Evolutionary conservation across 176 grass and related monocot species (phyloP), one percentile per base, ranked within the genome.

Genomic region (Raddia guianensis): DNA sequence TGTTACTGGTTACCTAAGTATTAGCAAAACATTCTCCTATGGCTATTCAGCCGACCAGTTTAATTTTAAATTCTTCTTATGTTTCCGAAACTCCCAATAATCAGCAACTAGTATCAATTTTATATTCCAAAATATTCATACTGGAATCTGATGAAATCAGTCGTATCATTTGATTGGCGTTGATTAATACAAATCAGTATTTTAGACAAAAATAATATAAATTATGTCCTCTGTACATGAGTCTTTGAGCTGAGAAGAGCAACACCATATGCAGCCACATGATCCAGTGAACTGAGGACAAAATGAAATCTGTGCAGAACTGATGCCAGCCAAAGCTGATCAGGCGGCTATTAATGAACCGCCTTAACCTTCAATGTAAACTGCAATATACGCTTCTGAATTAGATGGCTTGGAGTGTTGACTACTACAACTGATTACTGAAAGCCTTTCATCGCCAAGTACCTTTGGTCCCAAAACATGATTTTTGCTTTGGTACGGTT

Each of bases 331-430:
- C 37, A 42, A 21, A 80, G 62, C 84, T 60, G 32, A 42, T 52
- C 5, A 1, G 45, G 63, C 54, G 85, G 85, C 78, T 54, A 81
- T 76, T 81, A 47, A 87, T 79, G 75, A 72, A 52, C 18, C 8
- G 3, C 13, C 7, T 32, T 49, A 45, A 3, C 35, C 16, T 1
- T 27, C 27, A 40, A 27, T 18, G 27, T 34, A 7, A 61, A 45
- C 16, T 80, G 66, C 8, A 15, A 44, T 18, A 5, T 51, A 63
- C 35, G 56, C 21, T 10, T 12, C 10, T n/a, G 15, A 27, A 27
- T 27, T 27, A 27, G 27, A 40, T 40, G 4, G 4, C 37, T 40
- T 12, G 43, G 53, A 70, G 55, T 81, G 53, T n/a, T 49, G 14
- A 11, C 35, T 32, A 45, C 42, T 70, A 44, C 58, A 27, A 27